Evolutionary conservation across 75 land plant genomes (phyloP), one percentile per base, ranked within the genome.

Genomic region (Pinus albicaulis): DNA sequence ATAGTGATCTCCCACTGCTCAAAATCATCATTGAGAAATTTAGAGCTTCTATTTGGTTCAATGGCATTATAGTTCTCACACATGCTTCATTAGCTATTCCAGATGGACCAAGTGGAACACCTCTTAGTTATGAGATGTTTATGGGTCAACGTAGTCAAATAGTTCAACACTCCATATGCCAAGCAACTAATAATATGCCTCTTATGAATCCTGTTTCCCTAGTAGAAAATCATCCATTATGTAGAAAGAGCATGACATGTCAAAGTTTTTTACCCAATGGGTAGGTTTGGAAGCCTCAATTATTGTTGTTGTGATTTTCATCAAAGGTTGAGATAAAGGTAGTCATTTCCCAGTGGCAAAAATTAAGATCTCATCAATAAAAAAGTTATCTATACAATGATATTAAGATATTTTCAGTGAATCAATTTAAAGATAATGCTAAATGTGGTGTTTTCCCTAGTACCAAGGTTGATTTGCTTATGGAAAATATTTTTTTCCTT

Each of bases 21-120:
- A 87, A 82, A 55, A 77, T 95, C 31, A 89, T 96, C 57, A 87
- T 89, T 4, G 81, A 76, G 60, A 73, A 82, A n/a, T 87, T 96
- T 66, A 98, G 98, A 15, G 72, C 95, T 28, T 87, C 92, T 2
- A 89, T 96, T 36, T 96, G 99, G 99, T 84, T 82, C 82, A 96
- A 87, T 84, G 92, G 93, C 5, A 92, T 96, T 38, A 90, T 96
- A 38, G 93, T 90, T 25, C 78, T 94, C 19, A 96, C 98, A 3
- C 99, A 96, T 85, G 99, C 88, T 71, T 85, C 92, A 62, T 92
- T 92, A 56, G 95, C 99, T 20, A 98, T 95, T 52, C 98, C 99
- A 8, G 98, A 96, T 82, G 99, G 99, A 15, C 88, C 99, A 22
- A 84, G 89, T 77, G 99, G 99, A 57, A 20, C 89, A n/a, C 92